These are phyloP conservation scores for Flaveria sonorensis DNA, from an alignment of 129 eudicot species.

Conservation along the genomic window DNA sequence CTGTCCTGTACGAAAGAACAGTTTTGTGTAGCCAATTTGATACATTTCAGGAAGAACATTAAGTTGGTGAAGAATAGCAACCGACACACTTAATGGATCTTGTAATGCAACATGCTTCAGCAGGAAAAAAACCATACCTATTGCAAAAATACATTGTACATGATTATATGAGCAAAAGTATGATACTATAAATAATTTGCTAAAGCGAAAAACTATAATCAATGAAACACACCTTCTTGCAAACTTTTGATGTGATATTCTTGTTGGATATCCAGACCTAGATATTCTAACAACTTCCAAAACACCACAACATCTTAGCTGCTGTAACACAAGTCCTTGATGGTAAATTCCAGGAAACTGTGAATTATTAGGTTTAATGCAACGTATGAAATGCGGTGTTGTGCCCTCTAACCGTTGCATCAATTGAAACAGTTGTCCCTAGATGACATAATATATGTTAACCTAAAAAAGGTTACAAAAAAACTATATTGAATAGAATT, in stretches of 20 bases:
- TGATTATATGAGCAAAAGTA: too few relatives aligned
- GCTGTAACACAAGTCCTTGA: conserved; percentile 81
- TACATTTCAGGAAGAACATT: conserved; percentile 89
- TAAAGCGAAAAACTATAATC: not conserved
- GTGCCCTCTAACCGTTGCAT: conserved; percentile 92
- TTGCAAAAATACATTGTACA: conserved; percentile 28
- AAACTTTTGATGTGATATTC: conserved; percentile 87
- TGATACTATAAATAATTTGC: not conserved
- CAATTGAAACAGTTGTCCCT: conserved; percentile 90
- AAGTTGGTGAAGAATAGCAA: conserved; percentile 87
- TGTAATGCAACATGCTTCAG: conserved; percentile 69
- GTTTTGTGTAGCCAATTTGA: conserved; percentile 88
- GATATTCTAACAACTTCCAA: conserved; percentile 93
- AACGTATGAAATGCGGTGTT: conserved; percentile 92
- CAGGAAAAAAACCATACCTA: conserved; percentile 88
- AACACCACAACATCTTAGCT: conserved; percentile 89
- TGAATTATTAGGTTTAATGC: conserved; percentile 84
- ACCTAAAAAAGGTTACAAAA: not conserved
- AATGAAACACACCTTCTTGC: conserved; percentile 60
- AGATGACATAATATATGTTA: conserved; percentile 5
- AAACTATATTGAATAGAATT: not conserved
- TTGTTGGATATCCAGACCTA: conserved; percentile 90
- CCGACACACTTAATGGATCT: conserved; percentile 85
- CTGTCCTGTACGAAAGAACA: conserved; percentile 95
- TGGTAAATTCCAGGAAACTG: conserved; percentile 80